These are phyloP conservation scores for Aspergillaceae sp. DNA, from an alignment of 2,329 filamentous ascomycete species.

Conservation along the genomic window DNA sequence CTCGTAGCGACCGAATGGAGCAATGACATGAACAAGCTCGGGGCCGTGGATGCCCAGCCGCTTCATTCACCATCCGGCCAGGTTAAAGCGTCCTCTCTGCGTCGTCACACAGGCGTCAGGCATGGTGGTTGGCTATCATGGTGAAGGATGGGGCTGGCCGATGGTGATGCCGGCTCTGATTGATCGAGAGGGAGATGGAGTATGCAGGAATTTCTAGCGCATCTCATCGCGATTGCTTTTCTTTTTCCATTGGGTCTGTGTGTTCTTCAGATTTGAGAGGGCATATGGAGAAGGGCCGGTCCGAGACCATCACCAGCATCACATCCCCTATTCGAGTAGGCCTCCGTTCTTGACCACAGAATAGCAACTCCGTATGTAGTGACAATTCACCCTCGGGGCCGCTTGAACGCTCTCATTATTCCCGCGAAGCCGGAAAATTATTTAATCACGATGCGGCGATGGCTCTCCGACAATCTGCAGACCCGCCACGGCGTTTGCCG, in stretches of 20 bases:
- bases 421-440: no score
- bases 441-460: neutral
- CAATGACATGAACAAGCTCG: neutral
- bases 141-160: neutral
- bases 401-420: no score
- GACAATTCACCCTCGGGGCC: neutral
- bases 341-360: neutral
- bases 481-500: neutral
- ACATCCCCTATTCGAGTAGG: neutral
- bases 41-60: neutral
- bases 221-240: neutral
- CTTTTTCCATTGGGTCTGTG: no score
- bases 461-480: neutral
- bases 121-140: neutral
- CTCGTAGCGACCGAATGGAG: no score
- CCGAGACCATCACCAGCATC: neutral
- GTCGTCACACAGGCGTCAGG: neutral
- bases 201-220: neutral
- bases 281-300: neutral
- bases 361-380: neutral
- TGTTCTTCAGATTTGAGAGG: neutral
- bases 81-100: neutral
- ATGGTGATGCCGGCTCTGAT: neutral
- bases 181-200: neutral
- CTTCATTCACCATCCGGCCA: neutral